Base-by-base conservation (phyloP, 2,329 filamentous ascomycete genomes). In the Fusarium protoensiforme region DNA sequence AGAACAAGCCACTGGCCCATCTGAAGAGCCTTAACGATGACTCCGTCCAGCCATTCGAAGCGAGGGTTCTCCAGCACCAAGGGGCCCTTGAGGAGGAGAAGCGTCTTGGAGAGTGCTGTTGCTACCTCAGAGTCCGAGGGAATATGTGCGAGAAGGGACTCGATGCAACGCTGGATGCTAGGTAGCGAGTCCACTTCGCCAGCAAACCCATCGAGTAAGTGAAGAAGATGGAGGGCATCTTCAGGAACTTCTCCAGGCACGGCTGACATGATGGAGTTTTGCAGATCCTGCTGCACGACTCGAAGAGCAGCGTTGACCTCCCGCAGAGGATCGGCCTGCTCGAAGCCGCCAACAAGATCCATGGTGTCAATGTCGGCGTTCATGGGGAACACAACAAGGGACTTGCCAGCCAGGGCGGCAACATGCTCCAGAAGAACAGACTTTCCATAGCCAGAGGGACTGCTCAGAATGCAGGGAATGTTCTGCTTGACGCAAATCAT, bases 361-460 rank as follows among this genome's bases (percentile, higher is more conserved):
- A 98, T 98, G 1, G 96, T 95, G 81, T 99, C 96, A 51, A 98
- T 93, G 77, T 99, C 97, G 8, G 95, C 92, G 79, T 98, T 99
- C 83, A 99, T 91, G 1, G 95, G 92, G 77, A 98, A 94, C 18
- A 94, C 93, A 35, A 95, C 89, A 5, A 98, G 85, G 1, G 91
- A 87, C 64, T 92, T 92, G 27, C 96, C 96, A 46, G 90, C 90
- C 27, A 93, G 84, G 14, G 93, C 92, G n/a, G 96, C 95, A 31
- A 98, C 87, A 72, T 96, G 92, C 68, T 92, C 89, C 16, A 99
- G 85, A 7, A 98, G 86, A 7, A 90, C 89, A 1, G 94, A 96
- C 82, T 99, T 99, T 31, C 96, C 96, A 73, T 91, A 92, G 1
- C 95, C 96, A 0, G 96, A 93, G 2, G 93, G 85, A 0, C 97